Conservation (phyloP, 163 green algal species). For the Chloroidium sp. region DNA sequence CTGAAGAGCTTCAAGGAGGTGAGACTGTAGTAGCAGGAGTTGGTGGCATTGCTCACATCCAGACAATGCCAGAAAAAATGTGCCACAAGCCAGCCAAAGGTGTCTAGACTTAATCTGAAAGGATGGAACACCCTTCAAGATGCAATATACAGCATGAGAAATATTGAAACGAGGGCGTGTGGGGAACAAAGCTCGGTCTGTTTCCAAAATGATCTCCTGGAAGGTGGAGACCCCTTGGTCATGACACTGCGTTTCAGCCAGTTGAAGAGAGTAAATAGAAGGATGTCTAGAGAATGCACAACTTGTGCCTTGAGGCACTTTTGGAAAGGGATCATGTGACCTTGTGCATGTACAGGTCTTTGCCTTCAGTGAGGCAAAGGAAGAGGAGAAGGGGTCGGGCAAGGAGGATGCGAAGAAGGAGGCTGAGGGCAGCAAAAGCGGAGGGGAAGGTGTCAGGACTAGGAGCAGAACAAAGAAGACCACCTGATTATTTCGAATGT, state of each 20-base stretch:
- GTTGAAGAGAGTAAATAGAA: not conserved
- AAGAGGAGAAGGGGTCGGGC: slow-evolving; percentile 1
- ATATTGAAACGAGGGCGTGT: no score
- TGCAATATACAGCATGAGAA: no score
- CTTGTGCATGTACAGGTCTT: slow-evolving; percentile 6
- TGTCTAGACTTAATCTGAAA: not conserved
- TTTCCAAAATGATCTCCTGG: no score
- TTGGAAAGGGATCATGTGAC: not conserved
- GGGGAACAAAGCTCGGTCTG: not conserved
- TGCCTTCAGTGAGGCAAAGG: not conserved
- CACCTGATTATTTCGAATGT: no score
- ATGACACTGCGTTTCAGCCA: no score
- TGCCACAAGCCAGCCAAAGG: not conserved
- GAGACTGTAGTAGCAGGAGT: not conserved
- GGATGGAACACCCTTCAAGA: not conserved
- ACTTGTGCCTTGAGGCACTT: not conserved
- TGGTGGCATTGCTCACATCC: not conserved
- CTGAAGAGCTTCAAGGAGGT: slow-evolving; percentile 12
- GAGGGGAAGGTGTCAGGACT: no score
- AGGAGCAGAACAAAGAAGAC: no score
- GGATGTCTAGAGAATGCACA: not conserved
- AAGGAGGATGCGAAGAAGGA: not conserved
- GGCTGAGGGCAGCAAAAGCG: not conserved
- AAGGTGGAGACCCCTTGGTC: no score
- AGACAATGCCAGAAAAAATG: not conserved